These are phyloP conservation scores for Letharia columbiana DNA, from an alignment of 495 filamentous ascomycete genomes.

Conservation along the genomic window DNA sequence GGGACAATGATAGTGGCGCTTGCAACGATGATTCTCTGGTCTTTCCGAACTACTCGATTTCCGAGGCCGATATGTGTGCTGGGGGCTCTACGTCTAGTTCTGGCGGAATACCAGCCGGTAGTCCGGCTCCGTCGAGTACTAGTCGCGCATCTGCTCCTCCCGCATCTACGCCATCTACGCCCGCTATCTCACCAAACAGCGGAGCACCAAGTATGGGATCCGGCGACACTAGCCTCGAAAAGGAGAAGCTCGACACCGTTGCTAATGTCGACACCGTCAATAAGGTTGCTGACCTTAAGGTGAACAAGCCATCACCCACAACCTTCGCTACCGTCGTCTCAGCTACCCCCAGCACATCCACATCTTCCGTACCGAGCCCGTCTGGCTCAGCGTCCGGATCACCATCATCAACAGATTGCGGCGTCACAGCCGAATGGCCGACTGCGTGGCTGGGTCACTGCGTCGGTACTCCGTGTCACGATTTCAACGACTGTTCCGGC, in stretches of 20 bases:
- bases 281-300: not conserved
- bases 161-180: not conserved
- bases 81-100: not conserved
- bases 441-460: constrained; percentile 1
- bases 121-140: not conserved
- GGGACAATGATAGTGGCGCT: constrained; percentile 11
- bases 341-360: not conserved
- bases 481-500: constrained; percentile 10
- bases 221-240: not conserved
- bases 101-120: not conserved
- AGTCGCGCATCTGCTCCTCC: not conserved
- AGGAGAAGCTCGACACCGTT: not conserved
- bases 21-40: not conserved
- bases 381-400: not conserved
- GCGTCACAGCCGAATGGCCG: not conserved
- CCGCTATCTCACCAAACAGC: not conserved
- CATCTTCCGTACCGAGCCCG: not conserved
- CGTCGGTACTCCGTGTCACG: not conserved
- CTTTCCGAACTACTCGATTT: not conserved
- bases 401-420: not conserved
- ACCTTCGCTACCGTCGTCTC: not conserved
- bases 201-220: not conserved
- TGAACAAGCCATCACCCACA: not conserved
- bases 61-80: not conserved
- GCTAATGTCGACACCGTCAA: not conserved